Base-by-base conservation (phyloP, 2,329 filamentous ascomycete species). In the Beauveria bassiana region DNA sequence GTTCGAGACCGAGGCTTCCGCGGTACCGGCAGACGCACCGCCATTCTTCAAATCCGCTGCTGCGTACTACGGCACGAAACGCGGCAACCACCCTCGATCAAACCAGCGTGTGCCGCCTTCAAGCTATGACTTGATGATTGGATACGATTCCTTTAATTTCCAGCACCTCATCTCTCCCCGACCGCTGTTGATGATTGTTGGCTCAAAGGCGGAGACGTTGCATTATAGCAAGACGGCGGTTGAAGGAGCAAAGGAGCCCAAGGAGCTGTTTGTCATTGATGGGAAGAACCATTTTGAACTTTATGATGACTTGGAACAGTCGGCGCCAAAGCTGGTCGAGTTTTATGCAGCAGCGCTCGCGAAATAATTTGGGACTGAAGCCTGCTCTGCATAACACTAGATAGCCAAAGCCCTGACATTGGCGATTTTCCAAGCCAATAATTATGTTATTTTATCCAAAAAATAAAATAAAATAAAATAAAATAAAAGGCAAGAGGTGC, bases 241-340 rank as follows among this genome's bases (percentile, higher is more conserved):
- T 3, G 54, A n/a, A 16, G 61, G 59, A 26, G 63, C 64, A 14
- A 61, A 47, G 58, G 64, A 65, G 34, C 65, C 64, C 2, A 66
- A 65, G 60, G 64, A 66, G 61, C 46, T 66, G 18, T 56, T 46
- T 40, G 63, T 65, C 1, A 22, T 66, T 2, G 64, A 66, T 14
- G 62, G 63, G n/a, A 62, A 22, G 65, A 66, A 42, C 58, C 63
- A 46, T 46, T 46, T 46, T 9, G 64, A 66, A 42, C 34, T 66
- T 22, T 66, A 65, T 47, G 64, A 65, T 28, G 57, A 63, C 24
- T 57, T 66, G 38, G 61, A 65, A 10, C 56, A 65, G 54, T 54
- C 61, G 3, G 63, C 59, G 9, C 43, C 45, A 12, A 64, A 65
- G 45, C 42, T 63, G 61, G 49, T 46, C 5, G 61, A 57, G 12